Evolutionary conservation across 1,139 yeast genomes (phyloP), one percentile per base, ranked within the genome.

Genomic region (Lodderomyces metapsilosis): DNA sequence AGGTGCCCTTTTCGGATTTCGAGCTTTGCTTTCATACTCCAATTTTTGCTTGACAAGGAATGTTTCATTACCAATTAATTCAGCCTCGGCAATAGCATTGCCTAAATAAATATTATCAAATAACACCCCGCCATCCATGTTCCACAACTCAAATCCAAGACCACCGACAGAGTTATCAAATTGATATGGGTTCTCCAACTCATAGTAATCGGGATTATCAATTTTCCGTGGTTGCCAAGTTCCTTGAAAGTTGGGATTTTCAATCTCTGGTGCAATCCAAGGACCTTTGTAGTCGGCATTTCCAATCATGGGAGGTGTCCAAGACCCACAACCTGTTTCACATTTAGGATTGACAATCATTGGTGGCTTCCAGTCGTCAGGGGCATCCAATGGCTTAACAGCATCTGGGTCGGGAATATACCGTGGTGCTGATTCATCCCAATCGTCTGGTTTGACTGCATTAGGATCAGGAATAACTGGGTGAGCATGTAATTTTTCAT

Each of bases 141-240:
- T 80, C 96, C 96, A 89, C 50, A 89, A 70, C 61, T 91, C 98
- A 58, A 91, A 86, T 4, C 96, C 96, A 41, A 91, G 55, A 7
- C 86, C 95, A 21, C 89, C 92, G 52, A 89, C 79, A 34, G 83
- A 77, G 33, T 81, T 76, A 52, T 78, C 84, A 48, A 88, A 64
- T 50, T 80, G 69, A 4, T 84, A 68, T 8, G 95, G 92, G 6
- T 57, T 62, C 2, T 46, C 45, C 52, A 82, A 88, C 52, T 80
- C 82, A 52, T 62, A 80, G 62, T 75, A 86, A 33, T 76, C 69
- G 5, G 96, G 95, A 58, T 89, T 89, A 23, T 79, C 62, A 43
- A 86, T 76, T 52, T 53, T 58, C 43, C 76, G 73, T 30, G 95
- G 92, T n/a, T 59, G 48, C 96, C 96, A 89, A 46, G 65, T 77